phyloP scores from a whole-genome alignment of 306 rosid species.

The Cucurbita maxima region DNA sequence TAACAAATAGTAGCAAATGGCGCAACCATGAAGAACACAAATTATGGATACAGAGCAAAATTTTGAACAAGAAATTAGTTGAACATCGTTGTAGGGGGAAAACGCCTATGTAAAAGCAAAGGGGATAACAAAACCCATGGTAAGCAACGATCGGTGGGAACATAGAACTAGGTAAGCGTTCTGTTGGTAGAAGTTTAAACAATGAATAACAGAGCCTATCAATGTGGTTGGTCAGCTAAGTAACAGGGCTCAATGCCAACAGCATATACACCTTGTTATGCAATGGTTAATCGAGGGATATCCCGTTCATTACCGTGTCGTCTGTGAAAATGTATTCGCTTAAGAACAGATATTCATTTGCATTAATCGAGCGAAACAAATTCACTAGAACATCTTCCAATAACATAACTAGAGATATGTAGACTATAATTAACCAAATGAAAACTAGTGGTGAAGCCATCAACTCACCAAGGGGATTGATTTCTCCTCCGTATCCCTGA shows the following conservation, averaged over 20 bases:
- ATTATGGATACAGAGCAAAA: neutral
- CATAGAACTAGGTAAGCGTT: neutral
- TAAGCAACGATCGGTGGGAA: neutral
- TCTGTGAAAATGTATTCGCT: neutral
- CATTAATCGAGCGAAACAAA: neutral
- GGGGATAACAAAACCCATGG: neutral
- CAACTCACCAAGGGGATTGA: conserved; percentile 91
- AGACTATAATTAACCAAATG: neutral
- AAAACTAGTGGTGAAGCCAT: neutral
- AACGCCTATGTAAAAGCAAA: neutral
- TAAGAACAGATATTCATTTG: neutral
- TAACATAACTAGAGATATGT: neutral
- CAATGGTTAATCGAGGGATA: neutral
- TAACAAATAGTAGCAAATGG: neutral
- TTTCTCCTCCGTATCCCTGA: conserved; percentile 87
- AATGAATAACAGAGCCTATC: neutral
- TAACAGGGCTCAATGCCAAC: neutral
- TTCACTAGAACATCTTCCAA: neutral
- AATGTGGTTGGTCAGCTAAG: neutral
- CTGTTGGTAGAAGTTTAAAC: neutral
- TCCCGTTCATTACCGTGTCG: neutral
- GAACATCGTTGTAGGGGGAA: neutral
- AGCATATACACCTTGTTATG: neutral
- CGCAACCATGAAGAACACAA: neutral
- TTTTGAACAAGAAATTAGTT: neutral